phyloP scores from a whole-genome alignment of 208 protist genomes.

The Leishmania braziliensis region DNA sequence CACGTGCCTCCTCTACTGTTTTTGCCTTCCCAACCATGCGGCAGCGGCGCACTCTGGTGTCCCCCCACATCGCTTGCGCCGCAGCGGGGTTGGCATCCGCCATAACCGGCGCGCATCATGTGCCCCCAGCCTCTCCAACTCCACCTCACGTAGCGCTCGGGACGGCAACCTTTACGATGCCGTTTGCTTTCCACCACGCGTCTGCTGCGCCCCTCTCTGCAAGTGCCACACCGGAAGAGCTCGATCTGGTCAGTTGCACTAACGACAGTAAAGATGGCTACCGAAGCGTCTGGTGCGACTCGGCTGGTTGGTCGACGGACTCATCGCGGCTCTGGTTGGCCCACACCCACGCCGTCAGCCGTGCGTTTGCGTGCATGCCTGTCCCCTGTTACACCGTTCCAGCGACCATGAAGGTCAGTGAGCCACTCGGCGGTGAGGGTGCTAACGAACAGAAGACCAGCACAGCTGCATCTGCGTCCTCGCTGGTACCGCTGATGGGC shows the following conservation, averaged over 20 bases:
- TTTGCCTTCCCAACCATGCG: slow-evolving; percentile 15
- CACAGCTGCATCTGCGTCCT: neutral
- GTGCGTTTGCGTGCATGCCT: slow-evolving; percentile 7
- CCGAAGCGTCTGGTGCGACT: neutral
- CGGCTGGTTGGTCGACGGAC: slow-evolving; percentile 17
- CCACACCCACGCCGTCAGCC: slow-evolving; percentile 32
- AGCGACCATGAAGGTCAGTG: neutral
- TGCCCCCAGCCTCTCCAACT: neutral
- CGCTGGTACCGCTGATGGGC: neutral
- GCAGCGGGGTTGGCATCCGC: neutral
- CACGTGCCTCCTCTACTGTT: neutral
- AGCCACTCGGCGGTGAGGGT: neutral
- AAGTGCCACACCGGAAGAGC: neutral
- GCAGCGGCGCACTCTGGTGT: neutral
- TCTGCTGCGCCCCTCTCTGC: neutral
- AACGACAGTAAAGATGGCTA: neutral
- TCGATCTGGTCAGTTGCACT: neutral
- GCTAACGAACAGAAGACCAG: neutral
- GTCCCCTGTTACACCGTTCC: neutral
- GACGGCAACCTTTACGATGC: neutral
- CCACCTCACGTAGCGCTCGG: neutral
- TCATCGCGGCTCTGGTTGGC: slow-evolving; percentile 26
- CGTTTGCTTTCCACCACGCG: neutral
- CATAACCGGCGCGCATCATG: neutral
- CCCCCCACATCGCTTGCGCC: too few species aligned